These are phyloP conservation scores for Plasmodium malariae DNA, from an alignment of 169 alveolate species.

Conservation along the genomic window DNA sequence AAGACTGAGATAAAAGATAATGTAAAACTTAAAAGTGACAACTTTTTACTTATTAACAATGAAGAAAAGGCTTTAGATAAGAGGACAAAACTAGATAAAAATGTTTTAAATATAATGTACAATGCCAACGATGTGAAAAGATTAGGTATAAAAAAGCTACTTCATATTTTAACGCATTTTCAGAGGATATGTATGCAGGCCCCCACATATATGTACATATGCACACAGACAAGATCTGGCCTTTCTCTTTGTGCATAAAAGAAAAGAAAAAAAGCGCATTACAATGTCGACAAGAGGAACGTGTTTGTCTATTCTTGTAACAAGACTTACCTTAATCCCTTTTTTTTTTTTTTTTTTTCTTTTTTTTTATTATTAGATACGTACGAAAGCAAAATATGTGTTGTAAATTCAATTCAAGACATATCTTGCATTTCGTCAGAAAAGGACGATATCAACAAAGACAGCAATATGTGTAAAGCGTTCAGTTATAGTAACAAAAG, in stretches of 20 bases:
- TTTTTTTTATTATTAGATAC: slow-evolving; percentile 14
- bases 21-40: background rate
- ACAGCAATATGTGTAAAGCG: background rate
- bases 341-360: background rate
- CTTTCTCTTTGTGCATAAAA: background rate
- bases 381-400: slow-evolving; percentile 46
- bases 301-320: background rate
- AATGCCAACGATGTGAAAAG: slow-evolving; percentile 3
- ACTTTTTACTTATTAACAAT: background rate
- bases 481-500: background rate
- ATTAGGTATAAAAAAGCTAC: slow-evolving; percentile 25
- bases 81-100: background rate
- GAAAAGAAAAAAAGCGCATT: background rate
- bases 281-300: no score
- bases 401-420: slow-evolving; percentile 35
- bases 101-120: background rate
- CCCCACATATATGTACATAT: background rate
- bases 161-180: no score
- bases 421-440: slow-evolving; percentile 27
- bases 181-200: slow-evolving; percentile 3
- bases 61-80: background rate
- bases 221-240: slow-evolving; percentile 1
- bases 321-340: background rate
- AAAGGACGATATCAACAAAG: background rate
- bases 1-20: slow-evolving; percentile 1